phyloP scores from a whole-genome alignment of 2,329 filamentous ascomycete species.

The Fusarium concolor region DNA sequence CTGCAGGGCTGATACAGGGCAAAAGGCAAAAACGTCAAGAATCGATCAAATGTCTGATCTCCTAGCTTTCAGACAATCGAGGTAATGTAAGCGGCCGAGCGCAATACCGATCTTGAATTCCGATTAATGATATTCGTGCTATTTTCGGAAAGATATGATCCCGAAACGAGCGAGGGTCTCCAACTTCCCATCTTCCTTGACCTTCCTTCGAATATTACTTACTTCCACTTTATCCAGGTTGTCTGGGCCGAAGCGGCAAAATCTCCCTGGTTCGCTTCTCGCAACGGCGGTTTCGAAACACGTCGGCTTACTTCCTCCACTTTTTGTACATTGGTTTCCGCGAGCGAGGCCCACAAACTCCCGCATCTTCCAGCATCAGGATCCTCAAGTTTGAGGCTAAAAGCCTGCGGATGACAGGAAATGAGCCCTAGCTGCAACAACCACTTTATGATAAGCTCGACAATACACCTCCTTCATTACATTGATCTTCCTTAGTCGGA shows the following conservation, averaged over 20 bases:
- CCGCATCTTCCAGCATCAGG: conserved; percentile 26
- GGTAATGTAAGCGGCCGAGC: conserved; percentile 9
- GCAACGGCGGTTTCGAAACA: conserved; percentile 46
- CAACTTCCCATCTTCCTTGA: neutral
- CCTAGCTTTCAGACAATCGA: neutral
- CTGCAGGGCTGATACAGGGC: conserved; percentile 30
- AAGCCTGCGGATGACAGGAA: neutral
- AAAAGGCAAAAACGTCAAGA: conserved; percentile 2
- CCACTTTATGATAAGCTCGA: conserved; percentile 2
- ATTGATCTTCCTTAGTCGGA: neutral
- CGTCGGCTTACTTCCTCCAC: conserved; percentile 39
- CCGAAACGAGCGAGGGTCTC: conserved; percentile 9
- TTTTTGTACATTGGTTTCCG: conserved; percentile 27
- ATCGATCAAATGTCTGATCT: conserved; percentile 3
- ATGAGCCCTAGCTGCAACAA: neutral
- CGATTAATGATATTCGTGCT: conserved; percentile 7
- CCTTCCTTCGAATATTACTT: neutral
- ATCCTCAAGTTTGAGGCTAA: conserved; percentile 20
- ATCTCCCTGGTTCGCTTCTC: conserved; percentile 29
- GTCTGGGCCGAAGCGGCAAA: conserved; percentile 13
- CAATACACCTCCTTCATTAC: neutral
- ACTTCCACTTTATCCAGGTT: neutral
- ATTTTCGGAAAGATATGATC: conserved; percentile 10
- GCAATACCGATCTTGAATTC: conserved; percentile 7
- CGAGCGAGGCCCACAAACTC: conserved; percentile 33